Conservation (phyloP, 2,329 filamentous ascomycete species). For the Samsoniella hepiali region DNA sequence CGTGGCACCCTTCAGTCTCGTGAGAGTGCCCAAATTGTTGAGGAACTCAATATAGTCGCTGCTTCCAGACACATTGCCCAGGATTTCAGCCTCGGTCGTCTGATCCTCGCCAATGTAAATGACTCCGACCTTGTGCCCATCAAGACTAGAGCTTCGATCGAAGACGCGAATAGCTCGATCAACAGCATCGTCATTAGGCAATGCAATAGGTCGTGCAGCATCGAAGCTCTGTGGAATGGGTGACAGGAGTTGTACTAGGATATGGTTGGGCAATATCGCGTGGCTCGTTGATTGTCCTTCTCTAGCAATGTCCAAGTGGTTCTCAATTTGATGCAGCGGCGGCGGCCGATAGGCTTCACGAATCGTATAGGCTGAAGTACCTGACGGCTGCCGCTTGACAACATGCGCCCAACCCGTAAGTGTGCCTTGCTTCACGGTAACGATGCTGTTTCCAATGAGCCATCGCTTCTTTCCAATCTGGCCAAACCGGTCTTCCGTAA, state of each 20-base stretch:
- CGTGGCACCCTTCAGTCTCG: slow-evolving; percentile 73
- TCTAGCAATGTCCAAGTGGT: slow-evolving; percentile 45
- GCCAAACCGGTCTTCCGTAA: slow-evolving; percentile 62
- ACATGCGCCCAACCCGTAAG: slow-evolving; percentile 66
- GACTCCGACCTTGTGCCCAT: slow-evolving; percentile 93
- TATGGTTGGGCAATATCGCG: slow-evolving; percentile 67
- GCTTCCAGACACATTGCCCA: slow-evolving; percentile 82
- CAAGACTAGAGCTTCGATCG: slow-evolving; percentile 83
- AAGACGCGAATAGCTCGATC: slow-evolving; percentile 75
- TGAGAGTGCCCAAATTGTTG: slow-evolving; percentile 75
- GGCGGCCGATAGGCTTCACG: slow-evolving; percentile 58
- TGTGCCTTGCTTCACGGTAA: slow-evolving; percentile 70
- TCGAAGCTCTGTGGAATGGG: slow-evolving; percentile 58
- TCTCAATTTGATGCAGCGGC: slow-evolving; percentile 53
- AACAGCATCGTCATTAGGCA: slow-evolving; percentile 68
- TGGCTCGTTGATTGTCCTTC: slow-evolving; percentile 54
- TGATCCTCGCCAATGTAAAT: slow-evolving; percentile 91
- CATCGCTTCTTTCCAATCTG: slow-evolving; percentile 65
- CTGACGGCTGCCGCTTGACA: slow-evolving; percentile 69
- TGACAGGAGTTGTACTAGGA: slow-evolving; percentile 67
- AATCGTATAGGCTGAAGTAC: slow-evolving; percentile 57
- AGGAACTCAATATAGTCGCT: slow-evolving; percentile 86
- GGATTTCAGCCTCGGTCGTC: slow-evolving; percentile 75
- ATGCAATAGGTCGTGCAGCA: slow-evolving; percentile 65
- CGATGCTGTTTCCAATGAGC: slow-evolving; percentile 69